Evolutionary conservation across 2,329 filamentous ascomycete species (phyloP), one percentile per base, ranked within the genome.

Genomic region (Trichophyton schoenleinii): DNA sequence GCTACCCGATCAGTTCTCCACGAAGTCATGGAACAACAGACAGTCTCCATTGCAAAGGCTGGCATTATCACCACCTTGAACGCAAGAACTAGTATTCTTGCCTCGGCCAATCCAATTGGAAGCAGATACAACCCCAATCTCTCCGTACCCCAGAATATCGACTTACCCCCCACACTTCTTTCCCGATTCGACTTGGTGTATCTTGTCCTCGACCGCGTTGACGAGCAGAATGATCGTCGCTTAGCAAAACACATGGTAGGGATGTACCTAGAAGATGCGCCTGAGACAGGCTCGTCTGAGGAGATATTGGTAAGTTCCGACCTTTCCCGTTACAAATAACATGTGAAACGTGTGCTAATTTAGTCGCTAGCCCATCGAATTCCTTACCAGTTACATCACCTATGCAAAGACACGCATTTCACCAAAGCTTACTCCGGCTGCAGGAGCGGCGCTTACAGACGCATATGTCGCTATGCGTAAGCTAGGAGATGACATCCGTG

Each of bases 151-250:
- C 91, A 97, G 70, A 99, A 99, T 74, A 99, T 99, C 68, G 94
- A 99, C 70, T 83, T 99, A 7, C 94, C 94, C 0, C 94, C 94
- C 0, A 99, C 94, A 0, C 81, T 99, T 5, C 83, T 99, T 59
- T 96, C 91, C 3, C 87, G 94, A 80, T 99, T 99, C 72, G 94
- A 99, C 73, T 80, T 99, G 5, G 92, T 99, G 58, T 99, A 99
- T 71, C 84, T 99, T 1, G 94, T 99, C 49, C 85, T 99, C 57
- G 94, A 99, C 72, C 89, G 89, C 6, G 87, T 95, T 58, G 92
- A 97, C 70, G 94, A 97, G 76, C 87, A 88, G 70, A 86, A 82
- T 60, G 94, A 99, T 73, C 87, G 91, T 64, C 86, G 90, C 52
- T 79, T 99, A 61, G 94, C 94, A 11, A 88, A 91, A 70, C 94